Percentiles rank a stretch among this genome's conserved stretches.
These are phyloP conservation scores for Opeltia flavorubescens DNA, from an alignment of 495 filamentous ascomycete species.

Conservation along the genomic window DNA sequence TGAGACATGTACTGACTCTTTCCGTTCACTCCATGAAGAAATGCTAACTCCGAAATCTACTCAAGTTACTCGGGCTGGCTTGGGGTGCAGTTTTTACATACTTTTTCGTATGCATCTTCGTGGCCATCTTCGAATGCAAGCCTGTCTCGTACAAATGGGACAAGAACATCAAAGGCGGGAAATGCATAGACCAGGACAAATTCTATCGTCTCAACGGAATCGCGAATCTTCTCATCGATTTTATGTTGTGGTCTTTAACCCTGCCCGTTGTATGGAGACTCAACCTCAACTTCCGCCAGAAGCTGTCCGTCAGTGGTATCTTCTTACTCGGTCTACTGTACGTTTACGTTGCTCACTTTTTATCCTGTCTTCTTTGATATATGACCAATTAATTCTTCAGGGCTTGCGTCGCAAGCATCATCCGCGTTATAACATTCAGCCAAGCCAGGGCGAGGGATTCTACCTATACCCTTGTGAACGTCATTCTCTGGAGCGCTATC, in stretches of 20 bases:
- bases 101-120: slow-evolving; percentile 24
- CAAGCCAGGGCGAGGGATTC: slow-evolving; percentile 32
- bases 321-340: slow-evolving; percentile 36
- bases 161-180: slow-evolving; percentile 17
- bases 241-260: slow-evolving; percentile 27
- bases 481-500: slow-evolving; percentile 42
- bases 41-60: too few species aligned
- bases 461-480: slow-evolving; percentile 34
- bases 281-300: slow-evolving; percentile 28
- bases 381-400: slow-evolving; percentile 20
- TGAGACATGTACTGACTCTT: too few species aligned
- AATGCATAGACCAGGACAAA: slow-evolving; percentile 23
- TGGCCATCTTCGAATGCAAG: slow-evolving; percentile 30
- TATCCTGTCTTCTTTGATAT: slow-evolving; percentile 23
- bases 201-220: slow-evolving; percentile 31
- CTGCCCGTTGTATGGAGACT: slow-evolving; percentile 33
- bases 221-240: slow-evolving; percentile 31
- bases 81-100: slow-evolving; percentile 24
- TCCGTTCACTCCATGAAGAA: too few species aligned
- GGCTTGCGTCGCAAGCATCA: slow-evolving; percentile 32
- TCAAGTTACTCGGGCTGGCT: slow-evolving; percentile 18
- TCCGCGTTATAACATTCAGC: slow-evolving; percentile 43
- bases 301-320: slow-evolving; percentile 30
- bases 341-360: neutral
- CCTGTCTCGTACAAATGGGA: slow-evolving; percentile 30